phyloP scores from a whole-genome alignment of 139 green algal genomes.

The Mesostigma viride region DNA sequence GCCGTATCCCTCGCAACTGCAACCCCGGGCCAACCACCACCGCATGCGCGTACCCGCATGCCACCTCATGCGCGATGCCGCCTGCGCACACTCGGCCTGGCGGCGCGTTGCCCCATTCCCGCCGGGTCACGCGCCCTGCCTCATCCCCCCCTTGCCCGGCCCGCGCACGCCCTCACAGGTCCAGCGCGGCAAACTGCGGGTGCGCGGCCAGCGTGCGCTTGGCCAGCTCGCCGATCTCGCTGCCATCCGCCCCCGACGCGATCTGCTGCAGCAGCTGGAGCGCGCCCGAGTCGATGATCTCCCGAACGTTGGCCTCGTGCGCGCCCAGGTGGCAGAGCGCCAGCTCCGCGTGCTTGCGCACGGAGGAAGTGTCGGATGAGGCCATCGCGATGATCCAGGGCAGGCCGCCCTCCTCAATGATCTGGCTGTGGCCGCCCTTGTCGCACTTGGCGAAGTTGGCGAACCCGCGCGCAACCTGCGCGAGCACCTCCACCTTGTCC shows the following conservation, averaged over 20 bases:
- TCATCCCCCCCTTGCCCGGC: too few species aligned
- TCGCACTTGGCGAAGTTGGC: slow-evolving; percentile 23
- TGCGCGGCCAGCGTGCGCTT: too few species aligned
- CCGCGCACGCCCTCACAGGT: too few species aligned
- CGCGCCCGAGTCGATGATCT: background rate
- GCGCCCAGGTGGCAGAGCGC: slow-evolving; percentile 6
- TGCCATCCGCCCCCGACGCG: background rate
- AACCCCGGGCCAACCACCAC: too few species aligned
- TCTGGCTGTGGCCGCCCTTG: background rate
- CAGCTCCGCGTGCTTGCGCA: slow-evolving; percentile 12
- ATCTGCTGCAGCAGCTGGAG: background rate
- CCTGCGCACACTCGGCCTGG: too few species aligned
- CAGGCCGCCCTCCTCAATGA: slow-evolving; percentile 8
- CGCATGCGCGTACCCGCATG: too few species aligned
- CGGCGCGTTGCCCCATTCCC: too few species aligned
- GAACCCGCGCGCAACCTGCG: slow-evolving; percentile 18
- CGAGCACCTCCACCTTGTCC: background rate
- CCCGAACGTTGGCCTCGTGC: background rate
- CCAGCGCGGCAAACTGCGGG: too few species aligned
- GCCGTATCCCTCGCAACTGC: too few species aligned
- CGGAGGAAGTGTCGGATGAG: background rate
- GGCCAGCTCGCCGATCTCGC: background rate
- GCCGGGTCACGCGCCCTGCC: too few species aligned
- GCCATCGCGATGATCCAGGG: background rate
- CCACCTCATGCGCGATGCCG: too few species aligned